Percentiles rank a stretch among this genome's conserved stretches.
phyloP scores from a whole-genome alignment of 495 filamentous ascomycete species.

The Penicillium bialowiezense region DNA sequence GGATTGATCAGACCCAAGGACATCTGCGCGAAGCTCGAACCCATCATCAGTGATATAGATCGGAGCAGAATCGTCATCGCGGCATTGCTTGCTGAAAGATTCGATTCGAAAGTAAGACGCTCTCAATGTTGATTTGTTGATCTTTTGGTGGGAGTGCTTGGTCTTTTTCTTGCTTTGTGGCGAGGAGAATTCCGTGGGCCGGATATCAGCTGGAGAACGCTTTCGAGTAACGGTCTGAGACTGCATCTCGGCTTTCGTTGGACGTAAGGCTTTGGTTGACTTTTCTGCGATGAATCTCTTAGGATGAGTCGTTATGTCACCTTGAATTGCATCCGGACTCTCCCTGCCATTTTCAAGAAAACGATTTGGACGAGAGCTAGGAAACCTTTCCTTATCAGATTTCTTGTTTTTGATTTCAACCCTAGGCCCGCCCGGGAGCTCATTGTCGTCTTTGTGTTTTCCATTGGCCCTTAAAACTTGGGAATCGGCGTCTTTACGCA shows the following conservation, averaged over 20 bases:
- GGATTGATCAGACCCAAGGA: not conserved
- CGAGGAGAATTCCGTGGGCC: slow-evolving; percentile 24
- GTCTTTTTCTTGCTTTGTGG: slow-evolving; percentile 15
- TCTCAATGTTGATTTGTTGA: slow-evolving; percentile 6
- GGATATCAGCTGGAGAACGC: slow-evolving; percentile 35
- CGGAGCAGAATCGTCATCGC: slow-evolving; percentile 6
- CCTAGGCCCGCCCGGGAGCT: slow-evolving; percentile 2
- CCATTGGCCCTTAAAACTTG: not conserved
- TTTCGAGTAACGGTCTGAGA: slow-evolving; percentile 6
- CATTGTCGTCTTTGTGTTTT: not conserved
- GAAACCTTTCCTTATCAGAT: not conserved
- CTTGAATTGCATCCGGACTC: slow-evolving; percentile 47
- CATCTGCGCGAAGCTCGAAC: slow-evolving; percentile 7
- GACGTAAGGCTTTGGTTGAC: not conserved
- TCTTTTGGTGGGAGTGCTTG: slow-evolving; percentile 13
- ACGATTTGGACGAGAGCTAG: not conserved
- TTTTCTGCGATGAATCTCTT: slow-evolving; percentile 11
- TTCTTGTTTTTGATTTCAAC: slow-evolving; percentile 16
- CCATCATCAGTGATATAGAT: slow-evolving; percentile 11
- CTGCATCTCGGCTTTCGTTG: not conserved
- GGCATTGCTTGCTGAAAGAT: slow-evolving; percentile 8
- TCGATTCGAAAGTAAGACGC: slow-evolving; percentile 24
- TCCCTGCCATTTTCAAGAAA: slow-evolving; percentile 20
- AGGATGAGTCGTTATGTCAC: slow-evolving; percentile 31
- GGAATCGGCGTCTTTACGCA: not conserved